Evolutionary conservation across 176 grass and related monocot species (phyloP).

Genomic region (Thalia dealbata): DNA sequence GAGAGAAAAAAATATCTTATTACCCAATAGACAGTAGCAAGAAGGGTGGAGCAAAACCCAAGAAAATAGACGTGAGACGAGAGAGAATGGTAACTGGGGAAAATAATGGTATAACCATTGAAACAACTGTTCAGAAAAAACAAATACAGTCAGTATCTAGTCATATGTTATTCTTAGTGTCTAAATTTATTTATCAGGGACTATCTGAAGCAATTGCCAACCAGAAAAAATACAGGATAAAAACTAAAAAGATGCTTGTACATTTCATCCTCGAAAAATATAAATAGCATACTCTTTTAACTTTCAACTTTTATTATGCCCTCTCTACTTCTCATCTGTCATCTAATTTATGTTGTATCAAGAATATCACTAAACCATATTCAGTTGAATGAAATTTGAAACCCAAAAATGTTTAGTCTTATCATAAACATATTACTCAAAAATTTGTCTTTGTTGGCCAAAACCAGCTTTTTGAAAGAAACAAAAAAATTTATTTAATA

Average conservation of each 20-base stretch:
- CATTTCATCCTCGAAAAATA: neutral
- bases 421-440: no score
- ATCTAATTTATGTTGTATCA: neutral
- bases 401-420: no score
- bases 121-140: conserved; percentile 45
- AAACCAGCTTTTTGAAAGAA: neutral
- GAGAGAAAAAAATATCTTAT: neutral
- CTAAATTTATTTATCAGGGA: neutral
- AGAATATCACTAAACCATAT: neutral
- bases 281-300: neutral
- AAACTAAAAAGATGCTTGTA: neutral
- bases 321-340: neutral
- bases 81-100: conserved; percentile 69
- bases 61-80: conserved; percentile 88
- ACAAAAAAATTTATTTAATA: neutral
- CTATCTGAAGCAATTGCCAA: no score
- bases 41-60: conserved; percentile 97
- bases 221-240: no score
- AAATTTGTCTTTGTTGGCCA: no score
- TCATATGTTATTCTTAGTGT: neutral
- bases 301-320: neutral
- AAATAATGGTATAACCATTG: conserved; percentile 75
- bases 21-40: conserved; percentile 91
- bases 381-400: no score
- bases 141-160: conserved; percentile 5